phyloP scores from a whole-genome alignment of 2,329 filamentous ascomycete species.

The Aaosphaeria pasadenensis region DNA sequence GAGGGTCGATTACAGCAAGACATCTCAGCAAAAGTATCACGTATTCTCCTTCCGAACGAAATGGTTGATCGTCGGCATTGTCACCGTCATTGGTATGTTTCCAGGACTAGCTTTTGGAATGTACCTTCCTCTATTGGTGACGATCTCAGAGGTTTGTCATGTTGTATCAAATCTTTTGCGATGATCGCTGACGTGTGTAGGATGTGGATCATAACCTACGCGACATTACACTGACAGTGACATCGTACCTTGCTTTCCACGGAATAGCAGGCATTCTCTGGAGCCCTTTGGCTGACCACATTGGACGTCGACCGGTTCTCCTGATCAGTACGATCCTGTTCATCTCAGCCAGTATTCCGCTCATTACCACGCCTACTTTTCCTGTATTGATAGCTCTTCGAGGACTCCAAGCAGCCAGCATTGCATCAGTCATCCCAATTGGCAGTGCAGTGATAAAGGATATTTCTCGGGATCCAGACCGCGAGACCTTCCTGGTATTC shows the following conservation, averaged over 20 bases:
- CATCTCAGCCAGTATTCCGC: conserved; percentile 45
- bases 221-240: conserved; percentile 31
- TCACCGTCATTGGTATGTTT: conserved; percentile 41
- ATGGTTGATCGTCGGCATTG: conserved; percentile 13
- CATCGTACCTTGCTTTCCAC: conserved; percentile 41
- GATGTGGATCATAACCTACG: conserved; percentile 26
- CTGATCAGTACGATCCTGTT: conserved; percentile 48
- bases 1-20: background rate
- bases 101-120: conserved; percentile 46
- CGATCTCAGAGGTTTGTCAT: conserved; percentile 12
- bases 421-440: conserved; percentile 48
- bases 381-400: conserved; percentile 45
- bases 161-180: background rate
- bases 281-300: conserved; percentile 48
- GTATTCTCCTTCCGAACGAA: conserved; percentile 7
- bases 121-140: conserved; percentile 45
- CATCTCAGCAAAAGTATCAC: conserved; percentile 8
- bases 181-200: conserved; percentile 1
- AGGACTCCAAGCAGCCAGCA: conserved; percentile 48
- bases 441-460: conserved; percentile 45
- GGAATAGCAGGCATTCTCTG: conserved; percentile 50
- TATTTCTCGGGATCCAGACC: conserved; percentile 35
- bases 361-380: conserved; percentile 46
- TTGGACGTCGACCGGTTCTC: conserved; percentile 47
- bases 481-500: conserved; percentile 39